Evolutionary conservation across 257 asterid genomes (phyloP).

Genomic region (Solanum tarapatanum): DNA sequence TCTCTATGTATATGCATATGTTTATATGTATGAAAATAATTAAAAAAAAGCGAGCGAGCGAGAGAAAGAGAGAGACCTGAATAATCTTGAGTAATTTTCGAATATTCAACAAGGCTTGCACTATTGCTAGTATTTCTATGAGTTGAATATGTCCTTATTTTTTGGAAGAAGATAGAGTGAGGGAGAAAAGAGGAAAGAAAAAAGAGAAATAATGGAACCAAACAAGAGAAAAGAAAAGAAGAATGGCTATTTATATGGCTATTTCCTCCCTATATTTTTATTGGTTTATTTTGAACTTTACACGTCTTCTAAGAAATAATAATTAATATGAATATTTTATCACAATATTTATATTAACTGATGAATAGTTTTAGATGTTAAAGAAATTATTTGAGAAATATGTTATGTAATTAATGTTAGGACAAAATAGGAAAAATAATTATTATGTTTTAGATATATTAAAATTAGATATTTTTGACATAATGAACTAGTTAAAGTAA

Average conservation of each 20-base stretch:
- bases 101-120: neutral
- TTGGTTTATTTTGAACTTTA: neutral
- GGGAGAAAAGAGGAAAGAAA: neutral
- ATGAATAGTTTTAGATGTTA: neutral
- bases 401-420: neutral
- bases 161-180: neutral
- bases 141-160: neutral
- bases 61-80: neutral
- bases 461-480: too few species aligned
- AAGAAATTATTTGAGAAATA: neutral
- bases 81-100: neutral
- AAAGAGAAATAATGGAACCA: neutral
- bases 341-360: neutral
- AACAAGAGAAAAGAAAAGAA: neutral
- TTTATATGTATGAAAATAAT: neutral
- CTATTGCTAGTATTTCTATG: neutral
- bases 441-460: neutral
- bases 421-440: neutral
- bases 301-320: neutral
- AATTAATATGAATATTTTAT: neutral
- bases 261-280: rapidly evolving
- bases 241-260: neutral
- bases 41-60: neutral
- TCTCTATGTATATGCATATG: neutral
- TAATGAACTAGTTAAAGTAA: too few species aligned